Base-by-base conservation (phyloP, 768 basidiomycete species). In the Podaxis pistillaris region DNA sequence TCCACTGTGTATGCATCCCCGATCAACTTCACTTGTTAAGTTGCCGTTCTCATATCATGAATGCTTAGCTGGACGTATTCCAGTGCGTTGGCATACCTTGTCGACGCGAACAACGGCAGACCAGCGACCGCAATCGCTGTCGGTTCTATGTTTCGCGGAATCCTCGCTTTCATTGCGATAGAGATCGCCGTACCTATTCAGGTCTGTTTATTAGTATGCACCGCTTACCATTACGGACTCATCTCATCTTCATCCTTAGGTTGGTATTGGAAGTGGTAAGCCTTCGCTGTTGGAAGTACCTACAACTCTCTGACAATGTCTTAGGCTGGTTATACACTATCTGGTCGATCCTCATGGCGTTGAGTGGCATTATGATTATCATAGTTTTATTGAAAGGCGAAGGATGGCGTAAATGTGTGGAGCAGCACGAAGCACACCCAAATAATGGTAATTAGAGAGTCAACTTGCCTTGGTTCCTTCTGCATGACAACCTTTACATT, bases 81-180 rank as follows among this genome's bases (percentile, higher is more conserved):
- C 3, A 77, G 74, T 56, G 73, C 89, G 0, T 74, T 96, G 36
- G 89, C 94, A 0, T 96, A 94, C 67, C 79, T 95, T 40, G 92
- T 95, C 13, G 94, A 97, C 67, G 86, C 92, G 4, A 97, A 96
- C 70, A 78, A 80, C 5, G 94, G 94, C 8, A 83, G 90, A 28
- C 90, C 91, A 1, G 86, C 88, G 3, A 85, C 85, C 2, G 92
- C 90, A 1, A 83, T 86, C 5, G 92, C 93, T 0, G 75, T 82
- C 26, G 96, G 96, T 72, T 90, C 89, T 60, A 82, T 82, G 33
- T 90, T 90, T 72, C 83, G 93, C 52, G 92, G 94, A 0, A 49
- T 81, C 3, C 74, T 81, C 15, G 92, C 88, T 2, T 90, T 90
- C 70, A 69, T 90, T 17, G 84, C 86, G 1, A 85, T 85, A 0